Evolutionary conservation across 345 rosid genomes (phyloP).

Genomic region (Tarenaya hassleriana): DNA sequence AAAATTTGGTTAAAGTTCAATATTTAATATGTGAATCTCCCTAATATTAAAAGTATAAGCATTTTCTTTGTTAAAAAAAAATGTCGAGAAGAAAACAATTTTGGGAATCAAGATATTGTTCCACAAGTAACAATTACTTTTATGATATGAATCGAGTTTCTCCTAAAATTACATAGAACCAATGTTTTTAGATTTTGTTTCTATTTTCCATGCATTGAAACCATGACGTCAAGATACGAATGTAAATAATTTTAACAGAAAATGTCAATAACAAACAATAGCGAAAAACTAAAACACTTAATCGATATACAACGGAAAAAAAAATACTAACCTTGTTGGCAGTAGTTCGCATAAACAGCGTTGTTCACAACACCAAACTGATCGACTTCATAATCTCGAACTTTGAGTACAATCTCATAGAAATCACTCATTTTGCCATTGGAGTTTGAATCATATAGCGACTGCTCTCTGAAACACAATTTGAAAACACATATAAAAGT

Average conservation of each 20-base stretch:
- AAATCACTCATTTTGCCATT: slow-evolving; percentile 50
- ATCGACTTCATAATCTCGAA: slow-evolving; percentile 83
- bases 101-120: too few relatives aligned
- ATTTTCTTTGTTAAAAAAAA: too few relatives aligned
- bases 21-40: too few relatives aligned
- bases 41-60: too few relatives aligned
- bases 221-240: too few relatives aligned
- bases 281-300: not conserved
- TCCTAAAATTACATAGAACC: too few relatives aligned
- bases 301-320: not conserved
- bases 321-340: slow-evolving; percentile 59
- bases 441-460: not conserved
- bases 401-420: slow-evolving; percentile 59
- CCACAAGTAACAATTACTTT: too few relatives aligned
- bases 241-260: slow-evolving; percentile 4
- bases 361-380: slow-evolving; percentile 88
- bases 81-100: too few relatives aligned
- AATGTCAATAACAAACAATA: not conserved
- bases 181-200: too few relatives aligned
- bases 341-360: slow-evolving; percentile 76
- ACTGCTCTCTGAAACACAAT: not conserved
- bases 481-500: not conserved
- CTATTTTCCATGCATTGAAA: too few relatives aligned
- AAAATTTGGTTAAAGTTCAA: too few relatives aligned
- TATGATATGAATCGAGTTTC: too few relatives aligned